A percentile compares a stretch with the other conserved stretches of the same genome.
Conservation (phyloP, 192 early-diverging fungal species). For the Linnemannia exigua region DNA sequence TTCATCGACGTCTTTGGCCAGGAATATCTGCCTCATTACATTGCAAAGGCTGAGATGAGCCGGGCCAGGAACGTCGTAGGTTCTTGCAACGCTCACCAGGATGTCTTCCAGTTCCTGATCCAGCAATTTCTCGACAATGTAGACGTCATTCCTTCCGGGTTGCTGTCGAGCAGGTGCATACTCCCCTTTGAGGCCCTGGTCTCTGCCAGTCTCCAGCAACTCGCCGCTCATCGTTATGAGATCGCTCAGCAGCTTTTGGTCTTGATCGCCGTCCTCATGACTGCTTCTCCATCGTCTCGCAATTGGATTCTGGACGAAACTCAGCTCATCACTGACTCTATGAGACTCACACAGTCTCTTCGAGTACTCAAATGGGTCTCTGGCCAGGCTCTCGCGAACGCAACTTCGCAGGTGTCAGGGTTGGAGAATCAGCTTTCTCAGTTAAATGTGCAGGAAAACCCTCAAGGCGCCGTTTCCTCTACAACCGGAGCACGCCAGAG, state of each 20-base stretch:
- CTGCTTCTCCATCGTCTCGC: slow-evolving; percentile 19
- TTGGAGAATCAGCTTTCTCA: slow-evolving; percentile 37
- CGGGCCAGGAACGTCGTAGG: slow-evolving; percentile 32
- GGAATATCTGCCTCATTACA: slow-evolving; percentile 28
- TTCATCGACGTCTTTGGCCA: slow-evolving; percentile 35
- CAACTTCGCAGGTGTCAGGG: not conserved
- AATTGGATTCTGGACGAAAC: slow-evolving; percentile 41
- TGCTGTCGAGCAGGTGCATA: slow-evolving; percentile 23
- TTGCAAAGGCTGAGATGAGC: slow-evolving; percentile 48
- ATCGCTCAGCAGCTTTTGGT: slow-evolving; percentile 44
- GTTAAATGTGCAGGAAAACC: slow-evolving; percentile 24
- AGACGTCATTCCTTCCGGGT: slow-evolving; percentile 20
- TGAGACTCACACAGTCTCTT: slow-evolving; percentile 29
- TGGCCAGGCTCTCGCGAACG: slow-evolving; percentile 13
- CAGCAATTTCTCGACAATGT: slow-evolving; percentile 25
- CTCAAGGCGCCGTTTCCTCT: not conserved
- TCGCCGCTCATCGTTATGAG: slow-evolving; percentile 30
- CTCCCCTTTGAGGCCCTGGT: slow-evolving; percentile 46
- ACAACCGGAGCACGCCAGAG: slow-evolving; percentile 11
- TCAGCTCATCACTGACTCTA: slow-evolving; percentile 27
- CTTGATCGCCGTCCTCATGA: slow-evolving; percentile 26
- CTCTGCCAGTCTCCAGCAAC: slow-evolving; percentile 38
- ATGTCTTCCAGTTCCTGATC: slow-evolving; percentile 26
- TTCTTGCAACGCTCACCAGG: slow-evolving; percentile 25
- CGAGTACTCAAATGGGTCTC: slow-evolving; percentile 48